These are phyloP conservation scores for Pseudogymnoascus sp. DNA, from an alignment of 2,329 filamentous ascomycete genomes.

Conservation along the genomic window DNA sequence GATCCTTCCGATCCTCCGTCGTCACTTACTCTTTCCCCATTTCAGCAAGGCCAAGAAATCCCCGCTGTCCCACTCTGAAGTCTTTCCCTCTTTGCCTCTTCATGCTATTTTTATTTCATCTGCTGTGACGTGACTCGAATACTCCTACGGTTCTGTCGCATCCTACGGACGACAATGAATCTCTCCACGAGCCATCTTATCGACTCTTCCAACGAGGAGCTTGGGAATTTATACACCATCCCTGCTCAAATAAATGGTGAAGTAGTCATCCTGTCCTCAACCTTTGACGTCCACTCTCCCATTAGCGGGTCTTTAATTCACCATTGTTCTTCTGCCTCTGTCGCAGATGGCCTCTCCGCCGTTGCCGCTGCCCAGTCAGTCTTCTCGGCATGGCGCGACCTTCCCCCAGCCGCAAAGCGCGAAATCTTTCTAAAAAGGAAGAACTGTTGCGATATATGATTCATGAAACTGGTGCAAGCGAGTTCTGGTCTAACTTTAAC, in stretches of 20 bases:
- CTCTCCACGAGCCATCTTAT: background rate
- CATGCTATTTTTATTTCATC: background rate
- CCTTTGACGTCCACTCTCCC: slow-evolving; percentile 48
- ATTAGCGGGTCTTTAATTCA: slow-evolving; percentile 42
- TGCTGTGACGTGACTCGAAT: background rate
- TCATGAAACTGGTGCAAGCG: slow-evolving; percentile 39
- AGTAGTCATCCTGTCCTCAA: slow-evolving; percentile 37
- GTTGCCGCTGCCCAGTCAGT: slow-evolving; percentile 50
- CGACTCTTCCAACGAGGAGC: background rate
- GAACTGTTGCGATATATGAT: slow-evolving; percentile 54
- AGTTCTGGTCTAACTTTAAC: slow-evolving; percentile 29
- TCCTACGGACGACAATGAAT: background rate
- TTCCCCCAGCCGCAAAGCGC: slow-evolving; percentile 51
- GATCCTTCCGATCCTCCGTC: background rate
- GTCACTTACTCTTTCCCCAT: background rate
- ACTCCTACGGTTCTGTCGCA: background rate
- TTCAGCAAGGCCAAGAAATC: background rate
- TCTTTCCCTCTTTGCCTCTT: background rate
- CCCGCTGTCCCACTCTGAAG: background rate
- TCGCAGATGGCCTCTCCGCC: slow-evolving; percentile 45
- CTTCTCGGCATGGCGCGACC: slow-evolving; percentile 58
- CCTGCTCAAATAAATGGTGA: slow-evolving; percentile 37
- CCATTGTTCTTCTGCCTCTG: slow-evolving; percentile 47
- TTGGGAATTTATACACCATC: slow-evolving; percentile 18
- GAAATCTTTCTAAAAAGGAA: slow-evolving; percentile 58